Evolutionary conservation across 2,329 filamentous ascomycete species (phyloP), one percentile per base, ranked within the genome.

Genomic region (Plenodomus biglobosus): DNA sequence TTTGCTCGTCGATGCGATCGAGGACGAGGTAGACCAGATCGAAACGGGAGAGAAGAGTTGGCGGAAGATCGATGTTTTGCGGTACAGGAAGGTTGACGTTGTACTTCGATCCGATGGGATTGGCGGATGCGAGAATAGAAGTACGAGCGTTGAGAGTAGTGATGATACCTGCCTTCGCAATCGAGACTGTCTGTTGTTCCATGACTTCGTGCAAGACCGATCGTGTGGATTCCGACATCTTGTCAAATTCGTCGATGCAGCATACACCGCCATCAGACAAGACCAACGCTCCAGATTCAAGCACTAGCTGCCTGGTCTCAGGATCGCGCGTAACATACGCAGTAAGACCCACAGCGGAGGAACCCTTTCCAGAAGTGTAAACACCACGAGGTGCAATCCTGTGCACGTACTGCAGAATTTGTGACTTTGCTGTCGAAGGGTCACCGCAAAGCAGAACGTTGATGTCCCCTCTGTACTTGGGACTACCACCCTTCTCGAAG

Each of bases 91-190:
- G 77, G 65, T 96, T 92, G 2, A 90, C 88, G 73, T 99, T 97
- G 77, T 99, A 99, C 69, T 95, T 92, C 75, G 90, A 96, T 63
- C 94, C 94, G 58, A 99, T 97, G 1, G 94, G 94, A 69, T 99
- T 99, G 72, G 94, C 94, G 10, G 92, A 97, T 15, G 94, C 94
- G 22, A 99, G 83, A 66, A 99, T 96, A 56, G 89, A 95, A 1
- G 94, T 97, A 66, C 94, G 83, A 20, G 94, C 94, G 68, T 99
- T 99, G 52, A 99, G 78, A 0, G 94, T 99, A 1, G 86, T 89
- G 64, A 89, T 90, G 68, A 90, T 89, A 52, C 86, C 86, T 2
- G 86, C 86, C 71, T 90, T 90, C 20, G 86, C 86, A 59, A 90
- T 88, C 2, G 86, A 89, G 1, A 90, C 85, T 0, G 86, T 90